Evolutionary conservation across 768 basidiomycete species (phyloP), one percentile per base, ranked within the genome.

Genomic region (Jaapia argillacea): DNA sequence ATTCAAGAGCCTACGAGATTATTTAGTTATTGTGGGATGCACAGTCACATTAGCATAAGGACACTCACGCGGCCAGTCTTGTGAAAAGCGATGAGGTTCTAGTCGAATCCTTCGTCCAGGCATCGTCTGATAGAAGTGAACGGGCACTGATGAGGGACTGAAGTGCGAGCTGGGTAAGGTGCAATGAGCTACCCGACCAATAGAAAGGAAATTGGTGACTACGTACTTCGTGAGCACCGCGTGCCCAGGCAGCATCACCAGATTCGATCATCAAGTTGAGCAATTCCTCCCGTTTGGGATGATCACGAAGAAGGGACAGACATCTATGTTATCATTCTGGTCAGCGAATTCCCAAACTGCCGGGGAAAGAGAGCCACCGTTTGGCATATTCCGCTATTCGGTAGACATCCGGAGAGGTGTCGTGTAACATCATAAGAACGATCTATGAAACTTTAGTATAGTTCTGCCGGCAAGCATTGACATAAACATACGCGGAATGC

Each of bases 161-260:
- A 24, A 77, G 66, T 3, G 81, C 79, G 28, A 81, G 64, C 81
- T 84, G 46, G 3, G 37, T 21, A 35, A n/a, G n/a, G n/a, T n/a
- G n/a, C n/a, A n/a, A n/a, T n/a, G n/a, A n/a, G n/a, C n/a, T n/a
- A n/a, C n/a, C n/a, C n/a, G n/a, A n/a, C n/a, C n/a, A n/a, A n/a
- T 33, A 6, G 24, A 13, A n/a, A 33, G 18, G 35, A 18, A 40
- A 14, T 36, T 23, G 31, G 18, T 7, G 42, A 31, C 18, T 6
- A 45, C 51, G 39, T 54, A 82, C 81, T 66, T 86, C 84, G 53
- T 85, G 82, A 26, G 84, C 84, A 20, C 84, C 84, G 41, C 81
- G 70, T 5, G 74, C 70, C 67, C 79, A 76, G 4, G 84, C 80
- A 27, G 79, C 76, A 51, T 83, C 79, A 2, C 80, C 82, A 18